These are phyloP conservation scores for Emmonsiellopsis sp. DNA, from an alignment of 2,329 filamentous ascomycete genomes.

Conservation along the genomic window DNA sequence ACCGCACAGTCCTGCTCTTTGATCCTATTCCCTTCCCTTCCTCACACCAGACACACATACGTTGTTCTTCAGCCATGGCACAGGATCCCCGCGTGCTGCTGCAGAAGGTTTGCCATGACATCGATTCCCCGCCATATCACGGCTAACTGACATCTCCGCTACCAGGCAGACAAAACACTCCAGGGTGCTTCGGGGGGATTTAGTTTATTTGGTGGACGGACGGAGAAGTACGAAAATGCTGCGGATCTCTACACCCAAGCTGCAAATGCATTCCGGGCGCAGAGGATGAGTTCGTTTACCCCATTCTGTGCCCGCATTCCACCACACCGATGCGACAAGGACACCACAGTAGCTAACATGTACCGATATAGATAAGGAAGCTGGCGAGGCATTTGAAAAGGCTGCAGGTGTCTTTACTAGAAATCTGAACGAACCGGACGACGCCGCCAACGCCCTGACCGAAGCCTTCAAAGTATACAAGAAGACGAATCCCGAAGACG, in stretches of 20 bases:
- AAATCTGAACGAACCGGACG: constrained; percentile 82
- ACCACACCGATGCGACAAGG: not conserved
- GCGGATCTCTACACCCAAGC: constrained; percentile 82
- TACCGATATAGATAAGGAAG: constrained; percentile 59
- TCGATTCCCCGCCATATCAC: constrained; percentile 18
- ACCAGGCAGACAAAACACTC: constrained; percentile 77
- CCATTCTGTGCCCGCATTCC: not conserved
- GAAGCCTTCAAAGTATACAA: constrained; percentile 95
- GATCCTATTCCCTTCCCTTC: not conserved
- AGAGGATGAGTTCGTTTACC: constrained; percentile 60
- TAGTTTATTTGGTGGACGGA: constrained; percentile 75
- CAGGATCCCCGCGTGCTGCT: constrained; percentile 70
- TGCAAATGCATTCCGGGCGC: constrained; percentile 83
- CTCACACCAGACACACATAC: not conserved
- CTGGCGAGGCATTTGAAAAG: constrained; percentile 76
- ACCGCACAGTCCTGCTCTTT: not conserved
- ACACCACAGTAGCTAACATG: not conserved
- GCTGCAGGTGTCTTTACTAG: constrained; percentile 72
- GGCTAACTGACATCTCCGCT: constrained; percentile 15
- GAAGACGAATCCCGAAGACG: constrained; percentile 74
- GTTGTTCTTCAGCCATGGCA: constrained; percentile 34
- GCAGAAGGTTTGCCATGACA: constrained; percentile 54
- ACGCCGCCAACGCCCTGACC: constrained; percentile 77
- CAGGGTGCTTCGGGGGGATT: constrained; percentile 70
- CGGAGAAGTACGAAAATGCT: constrained; percentile 84